Evolutionary conservation across 345 rosid species (phyloP).

Genomic region (Hibiscus tridactylites): DNA sequence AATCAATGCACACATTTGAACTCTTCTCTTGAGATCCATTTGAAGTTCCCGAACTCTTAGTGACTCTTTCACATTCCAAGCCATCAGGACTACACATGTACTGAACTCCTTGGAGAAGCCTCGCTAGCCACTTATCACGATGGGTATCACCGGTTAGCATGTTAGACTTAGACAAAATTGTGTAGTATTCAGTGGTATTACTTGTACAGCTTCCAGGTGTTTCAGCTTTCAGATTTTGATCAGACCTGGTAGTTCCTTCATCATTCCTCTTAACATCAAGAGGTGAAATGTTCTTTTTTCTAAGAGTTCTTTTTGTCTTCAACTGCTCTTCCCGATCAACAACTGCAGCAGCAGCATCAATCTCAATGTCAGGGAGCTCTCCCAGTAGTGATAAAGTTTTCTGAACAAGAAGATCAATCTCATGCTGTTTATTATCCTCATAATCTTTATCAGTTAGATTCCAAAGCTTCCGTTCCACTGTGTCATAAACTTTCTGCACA

Average conservation of each 20-base stretch:
- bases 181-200: slow-evolving; percentile 42
- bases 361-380: slow-evolving; percentile 59
- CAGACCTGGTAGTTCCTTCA: slow-evolving; percentile 31
- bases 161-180: slow-evolving; percentile 48
- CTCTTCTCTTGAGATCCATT: slow-evolving; percentile 43
- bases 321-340: slow-evolving; percentile 35
- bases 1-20: slow-evolving; percentile 28
- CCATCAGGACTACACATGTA: slow-evolving; percentile 51
- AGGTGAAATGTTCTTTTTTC: slow-evolving; percentile 31
- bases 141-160: slow-evolving; percentile 63
- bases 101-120: slow-evolving; percentile 74
- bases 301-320: slow-evolving; percentile 28
- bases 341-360: slow-evolving; percentile 21
- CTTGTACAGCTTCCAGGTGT: slow-evolving; percentile 80
- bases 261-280: slow-evolving; percentile 83
- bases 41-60: slow-evolving; percentile 19
- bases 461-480: slow-evolving; percentile 57
- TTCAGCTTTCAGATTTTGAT: slow-evolving; percentile 45
- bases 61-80: slow-evolving; percentile 17
- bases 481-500: slow-evolving; percentile 75
- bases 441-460: slow-evolving; percentile 71
- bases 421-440: slow-evolving; percentile 65
- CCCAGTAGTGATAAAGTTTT: slow-evolving; percentile 56
- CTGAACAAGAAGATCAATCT: slow-evolving; percentile 69
- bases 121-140: slow-evolving; percentile 87